Evolutionary conservation across 2,329 filamentous ascomycete species (phyloP), one percentile per base, ranked within the genome.

Genomic region (Biscogniauxia marginata): DNA sequence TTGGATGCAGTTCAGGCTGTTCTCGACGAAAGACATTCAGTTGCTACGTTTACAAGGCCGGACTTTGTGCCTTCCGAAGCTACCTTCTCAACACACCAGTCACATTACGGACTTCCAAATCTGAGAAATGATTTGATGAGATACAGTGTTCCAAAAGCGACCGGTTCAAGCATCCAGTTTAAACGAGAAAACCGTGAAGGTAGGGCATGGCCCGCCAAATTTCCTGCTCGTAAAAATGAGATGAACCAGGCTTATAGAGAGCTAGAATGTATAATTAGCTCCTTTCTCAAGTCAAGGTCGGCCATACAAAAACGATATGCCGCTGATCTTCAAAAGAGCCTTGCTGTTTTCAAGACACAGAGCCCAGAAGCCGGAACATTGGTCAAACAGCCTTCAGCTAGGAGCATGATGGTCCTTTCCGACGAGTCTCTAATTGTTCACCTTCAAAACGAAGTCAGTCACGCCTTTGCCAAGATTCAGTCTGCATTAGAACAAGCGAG

Each of bases 1-100:
- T 56, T 84, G 0, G 53, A 70, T 8, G 46, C 72, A 22, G 74
- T 81, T 0, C 79, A 84, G 52, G 5, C 47, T 0, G 60, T 80
- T 7, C 57, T 83, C 13, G 54, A 73, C 49, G 53, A 51, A 3
- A 67, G 72, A 48, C 65, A 65, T 8, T 59, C 67, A 2, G 59
- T 66, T 4, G 46, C 52, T 5, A 46, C 55, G 19, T 66, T 67
- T 46, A 54, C 55, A 46, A 50, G 56, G 8, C 62, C 61, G 0
- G 54, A 47, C 1, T 63, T 61, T 21, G 49, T 56, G 49, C 45
- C 57, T 1, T 62, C 61, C 19, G 57, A 67, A n/a, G 48, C 54
- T 34, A 20, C 57, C 23, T 64, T 65, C 21, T 45, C 52, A 13
- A 51, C 53, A 7, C 60, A 62, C 16, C 20, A 61, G 23, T 51